phyloP scores from a whole-genome alignment of 495 filamentous ascomycete species.

The Xylaria telfairii region DNA sequence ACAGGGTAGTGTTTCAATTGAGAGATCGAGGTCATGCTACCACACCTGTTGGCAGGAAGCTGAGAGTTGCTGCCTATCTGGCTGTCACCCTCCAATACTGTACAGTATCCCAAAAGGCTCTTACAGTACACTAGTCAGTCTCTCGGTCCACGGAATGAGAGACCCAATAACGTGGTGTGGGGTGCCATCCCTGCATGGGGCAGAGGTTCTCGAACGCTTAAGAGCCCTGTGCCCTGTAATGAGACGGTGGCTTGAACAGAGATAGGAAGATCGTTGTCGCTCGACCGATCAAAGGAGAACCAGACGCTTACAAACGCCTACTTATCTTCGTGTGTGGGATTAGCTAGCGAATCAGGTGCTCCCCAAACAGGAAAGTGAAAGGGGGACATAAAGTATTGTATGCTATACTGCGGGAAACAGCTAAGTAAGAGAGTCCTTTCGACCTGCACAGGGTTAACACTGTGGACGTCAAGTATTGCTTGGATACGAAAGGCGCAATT shows the following conservation, averaged over 20 bases:
- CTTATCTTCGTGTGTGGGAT: background rate
- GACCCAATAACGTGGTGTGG: slow-evolving; percentile 18
- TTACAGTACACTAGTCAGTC: background rate
- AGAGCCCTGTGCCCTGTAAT: slow-evolving; percentile 9
- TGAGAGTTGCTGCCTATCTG: slow-evolving; percentile 18
- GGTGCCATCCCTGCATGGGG: background rate
- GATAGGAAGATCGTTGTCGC: background rate
- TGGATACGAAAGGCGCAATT: slow-evolving; percentile 1
- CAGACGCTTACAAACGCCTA: background rate
- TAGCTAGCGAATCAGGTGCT: background rate
- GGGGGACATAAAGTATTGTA: background rate
- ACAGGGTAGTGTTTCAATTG: slow-evolving; percentile 8
- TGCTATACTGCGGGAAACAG: background rate
- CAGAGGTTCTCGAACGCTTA: slow-evolving; percentile 20
- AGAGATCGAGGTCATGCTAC: slow-evolving; percentile 1
- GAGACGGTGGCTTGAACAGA: slow-evolving; percentile 16
- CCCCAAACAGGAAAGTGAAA: slow-evolving; percentile 15
- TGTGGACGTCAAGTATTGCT: background rate
- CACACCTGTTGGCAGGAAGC: slow-evolving; percentile 3
- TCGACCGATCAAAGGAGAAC: background rate
- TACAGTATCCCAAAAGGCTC: background rate
- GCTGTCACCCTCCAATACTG: too few species aligned
- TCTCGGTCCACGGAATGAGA: background rate
- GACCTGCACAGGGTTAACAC: background rate
- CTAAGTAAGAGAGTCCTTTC: background rate